Percentiles rank a stretch among this genome's conserved stretches.
These are phyloP conservation scores for Albophoma yamanashiensis DNA, from an alignment of 2,329 filamentous ascomycete species.

Conservation along the genomic window DNA sequence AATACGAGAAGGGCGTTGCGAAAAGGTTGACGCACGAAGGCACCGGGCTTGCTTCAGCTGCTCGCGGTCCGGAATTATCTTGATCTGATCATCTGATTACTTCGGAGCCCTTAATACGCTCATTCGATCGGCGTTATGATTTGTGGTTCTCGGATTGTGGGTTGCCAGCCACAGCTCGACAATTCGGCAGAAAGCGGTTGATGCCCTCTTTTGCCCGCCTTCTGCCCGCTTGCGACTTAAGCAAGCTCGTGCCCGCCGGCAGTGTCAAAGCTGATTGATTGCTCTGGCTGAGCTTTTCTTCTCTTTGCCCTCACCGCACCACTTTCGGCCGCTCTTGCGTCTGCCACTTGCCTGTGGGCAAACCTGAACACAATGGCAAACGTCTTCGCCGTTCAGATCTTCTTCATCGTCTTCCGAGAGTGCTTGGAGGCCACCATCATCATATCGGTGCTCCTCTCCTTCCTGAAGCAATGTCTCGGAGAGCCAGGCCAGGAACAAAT, in stretches of 20 bases:
- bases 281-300: not conserved
- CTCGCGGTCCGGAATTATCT: not conserved
- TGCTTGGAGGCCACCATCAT: conserved; percentile 69
- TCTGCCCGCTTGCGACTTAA: not conserved
- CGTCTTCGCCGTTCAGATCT: conserved; percentile 65
- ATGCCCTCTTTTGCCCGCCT: not conserved
- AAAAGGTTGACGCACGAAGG: not conserved
- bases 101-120: not conserved
- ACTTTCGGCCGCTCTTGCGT: not conserved
- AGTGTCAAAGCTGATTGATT: not conserved
- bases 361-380: conserved; percentile 18
- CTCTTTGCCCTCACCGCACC: not conserved
- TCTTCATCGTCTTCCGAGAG: conserved; percentile 78
- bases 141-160: not conserved
- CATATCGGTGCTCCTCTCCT: conserved; percentile 53
- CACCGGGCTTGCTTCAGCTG: not conserved
- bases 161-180: not conserved
- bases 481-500: not conserved
- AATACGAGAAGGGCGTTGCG: not conserved
- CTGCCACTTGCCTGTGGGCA: not conserved
- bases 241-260: not conserved
- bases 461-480: not conserved
- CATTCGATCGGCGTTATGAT: not conserved
- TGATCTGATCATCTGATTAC: not conserved
- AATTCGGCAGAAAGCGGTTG: not conserved